Percentiles rank a stretch among this genome's conserved stretches.
phyloP scores from a whole-genome alignment of 805 yeast genomes.

The Novakomyces olei region DNA sequence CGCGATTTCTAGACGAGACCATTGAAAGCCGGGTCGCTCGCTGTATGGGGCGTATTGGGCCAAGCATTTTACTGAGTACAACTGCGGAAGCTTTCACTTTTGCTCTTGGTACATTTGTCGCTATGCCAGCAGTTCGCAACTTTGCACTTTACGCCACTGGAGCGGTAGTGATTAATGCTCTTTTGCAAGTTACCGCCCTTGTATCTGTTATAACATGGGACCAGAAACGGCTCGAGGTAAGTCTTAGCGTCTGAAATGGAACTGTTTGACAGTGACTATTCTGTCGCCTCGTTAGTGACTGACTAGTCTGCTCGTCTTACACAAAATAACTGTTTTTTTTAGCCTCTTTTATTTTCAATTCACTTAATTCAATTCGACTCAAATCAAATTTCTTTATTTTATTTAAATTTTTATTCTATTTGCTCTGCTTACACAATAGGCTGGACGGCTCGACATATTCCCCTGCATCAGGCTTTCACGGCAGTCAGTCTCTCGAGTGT shows the following conservation, averaged over 20 bases:
- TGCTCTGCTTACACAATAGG: no score
- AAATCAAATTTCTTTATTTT: no score
- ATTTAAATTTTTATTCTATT: no score
- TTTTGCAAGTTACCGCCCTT: constrained; percentile 63
- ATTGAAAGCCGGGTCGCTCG: constrained; percentile 37
- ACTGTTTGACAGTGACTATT: no score
- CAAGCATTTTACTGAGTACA: constrained; percentile 63
- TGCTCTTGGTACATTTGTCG: constrained; percentile 51
- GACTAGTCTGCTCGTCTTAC: no score
- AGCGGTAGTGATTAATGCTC: constrained; percentile 54
- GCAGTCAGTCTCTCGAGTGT: constrained; percentile 6
- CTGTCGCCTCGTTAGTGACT: no score
- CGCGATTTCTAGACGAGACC: constrained; percentile 23
- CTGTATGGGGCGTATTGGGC: constrained; percentile 58
- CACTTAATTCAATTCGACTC: no score
- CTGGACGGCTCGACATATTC: constrained; percentile 34
- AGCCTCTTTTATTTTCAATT: no score
- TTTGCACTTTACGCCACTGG: constrained; percentile 82
- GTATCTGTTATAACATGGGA: constrained; percentile 49
- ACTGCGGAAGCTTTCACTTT: constrained; percentile 63
- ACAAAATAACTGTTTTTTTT: no score
- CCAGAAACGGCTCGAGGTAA: constrained; percentile 37
- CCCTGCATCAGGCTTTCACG: constrained; percentile 27
- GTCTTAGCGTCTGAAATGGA: no score
- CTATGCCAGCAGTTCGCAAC: constrained; percentile 91